Evolutionary conservation across 148 eudicot species (phyloP), one percentile per base, ranked within the genome.

Genomic region (Diospyros lotus): DNA sequence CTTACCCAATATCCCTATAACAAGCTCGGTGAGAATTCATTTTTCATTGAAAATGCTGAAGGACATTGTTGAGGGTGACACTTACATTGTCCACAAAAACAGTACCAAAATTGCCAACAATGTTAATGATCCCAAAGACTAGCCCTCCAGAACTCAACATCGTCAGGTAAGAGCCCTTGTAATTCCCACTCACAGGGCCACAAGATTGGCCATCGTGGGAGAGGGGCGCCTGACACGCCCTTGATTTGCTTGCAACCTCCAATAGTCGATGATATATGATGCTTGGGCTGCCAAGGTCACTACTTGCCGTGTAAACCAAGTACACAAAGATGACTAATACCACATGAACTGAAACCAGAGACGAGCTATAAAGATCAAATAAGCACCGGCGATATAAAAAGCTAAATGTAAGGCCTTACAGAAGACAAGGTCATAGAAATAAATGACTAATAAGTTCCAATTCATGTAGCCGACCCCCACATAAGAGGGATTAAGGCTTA

Each of bases 1-100:
- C 98, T 95, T 61, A 95, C 94, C 98, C 97, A 95, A 76, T 95
- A 95, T 46, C 98, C 98, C 98, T 95, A 80, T 9, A 66, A 3
- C 12, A 66, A 3, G 15, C 1, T 40, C 38, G 48, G 64, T 63
- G 15, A 28, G 7, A 3, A 46, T 15, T 14, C 13, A 18, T 42
- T 18, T 71, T 13, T 52, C 17, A 69, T 9, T 53, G 14, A 6
- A 69, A 69, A 70, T 9, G 41, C 7, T 40, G 3, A 9, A 10
- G 12, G 15, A 13, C 14, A 9, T 10, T 55, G 12, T 40, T 62
- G 44, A 62, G 39, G 38, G 17, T 40, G 64, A 58, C 46, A 82
- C 93, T 67, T 84, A 95, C 98, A 68, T 95, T 95, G 78, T 95
- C 98, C 11, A 95, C 98, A 50, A 95, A 95, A 69, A 95, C 97